Conservation (phyloP, 148 eudicot species). For the Selenicereus undatus region DNA sequence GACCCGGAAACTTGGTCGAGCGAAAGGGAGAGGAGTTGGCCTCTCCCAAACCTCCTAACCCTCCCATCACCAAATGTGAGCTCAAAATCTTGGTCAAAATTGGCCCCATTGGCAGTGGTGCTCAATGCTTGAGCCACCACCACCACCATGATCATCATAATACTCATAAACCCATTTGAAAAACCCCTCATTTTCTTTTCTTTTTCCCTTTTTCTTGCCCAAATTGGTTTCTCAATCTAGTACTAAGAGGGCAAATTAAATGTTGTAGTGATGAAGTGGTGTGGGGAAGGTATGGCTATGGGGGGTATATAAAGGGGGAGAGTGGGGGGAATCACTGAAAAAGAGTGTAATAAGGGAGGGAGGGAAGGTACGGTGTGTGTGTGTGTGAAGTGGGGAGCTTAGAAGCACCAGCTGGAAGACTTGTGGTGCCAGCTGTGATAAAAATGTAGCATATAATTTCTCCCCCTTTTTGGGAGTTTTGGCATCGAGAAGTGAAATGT, state of each 20-base stretch:
- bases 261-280: background rate
- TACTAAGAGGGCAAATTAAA: background rate
- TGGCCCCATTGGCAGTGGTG: conserved; percentile 30
- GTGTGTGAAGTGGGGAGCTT: conserved; percentile 28
- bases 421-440: conserved; percentile 30
- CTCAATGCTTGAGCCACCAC: conserved; percentile 15
- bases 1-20: conserved; percentile 41
- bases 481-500: conserved; percentile 19
- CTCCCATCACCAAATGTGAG: conserved; percentile 35
- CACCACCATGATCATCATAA: conserved; percentile 17
- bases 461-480: background rate
- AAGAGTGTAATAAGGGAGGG: conserved; percentile 16
- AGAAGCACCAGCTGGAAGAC: conserved; percentile 32
- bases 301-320: conserved; percentile 27
- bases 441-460: conserved; percentile 4
- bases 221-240: background rate
- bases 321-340: conserved; percentile 13
- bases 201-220: background rate
- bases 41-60: conserved; percentile 28
- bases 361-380: background rate
- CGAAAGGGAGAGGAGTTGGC: conserved; percentile 36
- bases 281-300: background rate
- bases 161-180: conserved; percentile 13
- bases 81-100: conserved; percentile 38
- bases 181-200: conserved; percentile 20